Evolutionary conservation across 805 yeast species (phyloP).

Genomic region (Schwanniomyces sp.): DNA sequence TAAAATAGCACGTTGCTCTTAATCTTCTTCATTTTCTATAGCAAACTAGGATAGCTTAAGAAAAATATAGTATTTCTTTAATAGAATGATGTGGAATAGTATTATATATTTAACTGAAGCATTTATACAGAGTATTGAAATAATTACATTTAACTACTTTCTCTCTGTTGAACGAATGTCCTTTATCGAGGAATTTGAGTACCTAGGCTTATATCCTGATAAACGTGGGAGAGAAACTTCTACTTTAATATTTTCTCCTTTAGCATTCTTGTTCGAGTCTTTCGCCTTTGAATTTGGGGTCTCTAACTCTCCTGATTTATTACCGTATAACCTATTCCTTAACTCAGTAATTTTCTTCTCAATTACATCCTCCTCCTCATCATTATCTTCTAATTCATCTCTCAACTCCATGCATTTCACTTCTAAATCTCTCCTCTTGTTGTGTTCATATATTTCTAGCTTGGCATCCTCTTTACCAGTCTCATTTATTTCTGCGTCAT

Average conservation of each 20-base stretch:
- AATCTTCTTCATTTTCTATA: no score
- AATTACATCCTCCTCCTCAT: constrained; percentile 30
- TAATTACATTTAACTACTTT: neutral
- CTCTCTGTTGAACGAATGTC: neutral
- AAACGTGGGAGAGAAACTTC: neutral
- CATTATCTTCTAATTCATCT: constrained; percentile 52
- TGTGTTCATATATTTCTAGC: constrained; percentile 32
- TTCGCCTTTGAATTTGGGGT: neutral
- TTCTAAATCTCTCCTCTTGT: constrained; percentile 38
- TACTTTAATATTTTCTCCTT: neutral
- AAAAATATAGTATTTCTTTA: no score
- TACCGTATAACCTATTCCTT: constrained; percentile 13
- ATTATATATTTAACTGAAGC: no score
- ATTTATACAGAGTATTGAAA: no score
- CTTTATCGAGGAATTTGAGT: constrained; percentile 1
- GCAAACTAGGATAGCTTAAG: no score
- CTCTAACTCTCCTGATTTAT: neutral
- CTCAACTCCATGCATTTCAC: constrained; percentile 50
- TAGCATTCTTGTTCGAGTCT: neutral
- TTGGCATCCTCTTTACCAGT: constrained; percentile 14
- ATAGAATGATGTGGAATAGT: no score
- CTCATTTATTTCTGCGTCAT: constrained; percentile 7
- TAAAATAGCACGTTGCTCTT: no score
- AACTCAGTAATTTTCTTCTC: constrained; percentile 19
- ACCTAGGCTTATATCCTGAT: constrained; percentile 6